Evolutionary conservation across 129 eudicot genomes (phyloP).

Genomic region (Solidago caesia): DNA sequence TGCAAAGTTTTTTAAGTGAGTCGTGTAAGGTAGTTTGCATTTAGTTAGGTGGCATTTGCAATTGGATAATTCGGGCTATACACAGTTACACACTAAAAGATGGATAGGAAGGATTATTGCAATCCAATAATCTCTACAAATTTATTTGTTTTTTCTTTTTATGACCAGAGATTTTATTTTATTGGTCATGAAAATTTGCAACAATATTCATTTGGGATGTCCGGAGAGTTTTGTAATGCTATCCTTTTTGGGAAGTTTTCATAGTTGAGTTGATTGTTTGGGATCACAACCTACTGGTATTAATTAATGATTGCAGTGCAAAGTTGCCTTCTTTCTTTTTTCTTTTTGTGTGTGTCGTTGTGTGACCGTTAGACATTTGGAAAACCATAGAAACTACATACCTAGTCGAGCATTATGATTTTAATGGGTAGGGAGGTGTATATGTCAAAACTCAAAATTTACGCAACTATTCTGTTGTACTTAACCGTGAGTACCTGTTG

Average conservation of each 20-base stretch:
- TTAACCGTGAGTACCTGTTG: too few species aligned
- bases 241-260: background rate
- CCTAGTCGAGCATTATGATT: background rate
- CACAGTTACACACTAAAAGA: background rate
- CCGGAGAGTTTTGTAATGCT: background rate
- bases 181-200: background rate
- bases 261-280: background rate
- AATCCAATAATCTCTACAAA: background rate
- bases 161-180: background rate
- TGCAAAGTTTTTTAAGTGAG: background rate
- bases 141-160: background rate
- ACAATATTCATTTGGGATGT: slow-evolving; percentile 5
- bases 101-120: background rate
- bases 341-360: background rate
- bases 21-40: background rate
- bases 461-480: background rate
- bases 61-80: background rate
- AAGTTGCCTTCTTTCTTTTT: background rate
- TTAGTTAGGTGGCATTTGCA: background rate
- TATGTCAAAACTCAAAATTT: background rate
- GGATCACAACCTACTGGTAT: background rate
- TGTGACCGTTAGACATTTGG: background rate
- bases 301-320: background rate
- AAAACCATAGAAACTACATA: background rate
- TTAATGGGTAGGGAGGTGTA: background rate